Conservation (phyloP, 495 filamentous ascomycete species). For the Lophiostoma macrostomum region DNA sequence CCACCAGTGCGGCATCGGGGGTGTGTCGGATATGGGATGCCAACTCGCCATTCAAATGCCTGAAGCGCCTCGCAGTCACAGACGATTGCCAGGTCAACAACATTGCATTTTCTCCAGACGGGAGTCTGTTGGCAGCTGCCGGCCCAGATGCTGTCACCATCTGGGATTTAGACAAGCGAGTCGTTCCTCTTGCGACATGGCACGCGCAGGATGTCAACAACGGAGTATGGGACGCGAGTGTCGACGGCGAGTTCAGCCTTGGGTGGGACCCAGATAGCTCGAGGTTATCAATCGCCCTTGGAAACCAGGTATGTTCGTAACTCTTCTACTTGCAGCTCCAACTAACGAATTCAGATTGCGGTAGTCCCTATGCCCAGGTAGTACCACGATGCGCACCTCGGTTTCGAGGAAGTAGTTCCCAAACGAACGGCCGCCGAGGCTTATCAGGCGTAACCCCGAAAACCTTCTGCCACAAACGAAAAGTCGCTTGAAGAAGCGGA, state of each 20-base stretch:
- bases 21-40: conserved; percentile 24
- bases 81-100: conserved; percentile 4
- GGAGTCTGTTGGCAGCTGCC: conserved; percentile 7
- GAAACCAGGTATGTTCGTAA: conserved; percentile 58
- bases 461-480: too few relatives aligned
- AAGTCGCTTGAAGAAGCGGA: too few relatives aligned
- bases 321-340: not conserved
- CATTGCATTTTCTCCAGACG: conserved; percentile 24
- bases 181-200: conserved; percentile 15
- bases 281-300: conserved; percentile 68
- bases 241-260: conserved; percentile 49
- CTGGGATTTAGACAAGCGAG: conserved; percentile 19
- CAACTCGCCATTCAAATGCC: conserved; percentile 16
- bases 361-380: conserved; percentile 25
- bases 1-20: conserved; percentile 16
- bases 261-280: conserved; percentile 76
- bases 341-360: conserved; percentile 31
- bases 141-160: conserved; percentile 23
- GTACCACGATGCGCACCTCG: too few relatives aligned
- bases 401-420: too few relatives aligned
- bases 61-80: conserved; percentile 8
- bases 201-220: conserved; percentile 28
- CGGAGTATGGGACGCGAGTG: conserved; percentile 27
- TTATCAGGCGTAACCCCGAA: too few relatives aligned
- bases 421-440: too few relatives aligned